phyloP scores from a whole-genome alignment of 139 green algal species.

The Tetradesmus lagerheimii region DNA sequence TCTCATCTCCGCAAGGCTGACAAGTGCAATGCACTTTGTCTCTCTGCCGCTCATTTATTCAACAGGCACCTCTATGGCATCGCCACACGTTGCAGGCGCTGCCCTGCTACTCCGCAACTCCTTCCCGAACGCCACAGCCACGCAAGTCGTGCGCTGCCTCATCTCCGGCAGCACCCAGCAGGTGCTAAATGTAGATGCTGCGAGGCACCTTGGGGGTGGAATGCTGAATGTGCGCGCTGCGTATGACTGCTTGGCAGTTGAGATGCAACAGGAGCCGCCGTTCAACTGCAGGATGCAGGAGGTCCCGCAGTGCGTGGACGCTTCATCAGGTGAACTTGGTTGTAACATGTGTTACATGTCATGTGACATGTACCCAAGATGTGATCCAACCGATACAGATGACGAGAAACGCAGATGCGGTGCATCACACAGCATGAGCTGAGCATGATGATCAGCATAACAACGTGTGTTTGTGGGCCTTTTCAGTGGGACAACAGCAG shows the following conservation, averaged over 20 bases:
- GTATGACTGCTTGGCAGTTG: constrained; percentile 8
- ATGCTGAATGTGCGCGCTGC: constrained; percentile 25
- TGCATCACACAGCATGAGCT: too few species aligned
- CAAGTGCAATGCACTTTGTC: too few species aligned
- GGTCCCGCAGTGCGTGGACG: background rate
- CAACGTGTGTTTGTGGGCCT: too few species aligned
- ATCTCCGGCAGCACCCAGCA: background rate
- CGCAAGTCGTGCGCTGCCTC: constrained; percentile 19
- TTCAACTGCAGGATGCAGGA: background rate
- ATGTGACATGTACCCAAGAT: too few species aligned
- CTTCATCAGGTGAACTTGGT: background rate
- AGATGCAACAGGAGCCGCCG: background rate
- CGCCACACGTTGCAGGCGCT: constrained; percentile 28
- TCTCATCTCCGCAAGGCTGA: too few species aligned
- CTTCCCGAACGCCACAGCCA: background rate
- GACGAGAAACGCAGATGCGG: too few species aligned
- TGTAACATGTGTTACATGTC: too few species aligned
- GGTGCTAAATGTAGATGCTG: background rate
- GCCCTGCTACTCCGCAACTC: constrained; percentile 10
- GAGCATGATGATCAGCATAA: too few species aligned
- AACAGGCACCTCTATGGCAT: constrained; percentile 29
- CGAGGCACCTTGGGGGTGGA: background rate
- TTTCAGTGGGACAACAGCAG: too few species aligned
- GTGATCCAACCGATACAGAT: too few species aligned
- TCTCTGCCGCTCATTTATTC: background rate